Evolutionary conservation across 2,329 filamentous ascomycete genomes (phyloP).

Genomic region (Aspergillus ibericus): DNA sequence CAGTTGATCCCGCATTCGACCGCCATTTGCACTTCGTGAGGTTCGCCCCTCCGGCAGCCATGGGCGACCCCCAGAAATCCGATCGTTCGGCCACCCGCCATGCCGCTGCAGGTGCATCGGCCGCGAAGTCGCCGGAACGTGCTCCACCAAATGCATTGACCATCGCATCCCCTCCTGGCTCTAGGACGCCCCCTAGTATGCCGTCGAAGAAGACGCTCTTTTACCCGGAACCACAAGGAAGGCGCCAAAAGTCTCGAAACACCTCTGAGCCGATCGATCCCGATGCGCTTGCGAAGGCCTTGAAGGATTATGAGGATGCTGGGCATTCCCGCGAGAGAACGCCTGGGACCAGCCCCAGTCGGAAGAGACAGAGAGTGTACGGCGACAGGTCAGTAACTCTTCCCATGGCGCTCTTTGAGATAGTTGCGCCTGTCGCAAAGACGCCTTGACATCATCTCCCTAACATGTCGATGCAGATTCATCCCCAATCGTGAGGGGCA

Average conservation of each 20-base stretch:
- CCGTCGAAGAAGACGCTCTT: constrained; percentile 48
- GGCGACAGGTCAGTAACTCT: constrained; percentile 56
- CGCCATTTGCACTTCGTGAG: constrained; percentile 14
- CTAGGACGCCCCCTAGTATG: constrained; percentile 61
- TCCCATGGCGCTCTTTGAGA: not conserved
- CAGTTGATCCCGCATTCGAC: constrained; percentile 16
- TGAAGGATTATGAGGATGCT: constrained; percentile 62
- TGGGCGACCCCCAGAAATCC: constrained; percentile 24
- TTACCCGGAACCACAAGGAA: constrained; percentile 31
- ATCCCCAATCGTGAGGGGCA: constrained; percentile 93
- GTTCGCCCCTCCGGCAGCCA: constrained; percentile 14
- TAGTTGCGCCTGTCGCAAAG: not conserved
- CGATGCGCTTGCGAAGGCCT: constrained; percentile 58
- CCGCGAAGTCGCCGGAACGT: constrained; percentile 22
- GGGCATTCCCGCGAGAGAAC: constrained; percentile 62
- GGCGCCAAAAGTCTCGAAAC: constrained; percentile 27
- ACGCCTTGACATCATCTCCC: not conserved
- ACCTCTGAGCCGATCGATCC: constrained; percentile 59
- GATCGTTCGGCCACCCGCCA: constrained; percentile 20
- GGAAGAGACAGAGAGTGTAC: constrained; percentile 68
- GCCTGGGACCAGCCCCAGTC: constrained; percentile 64
- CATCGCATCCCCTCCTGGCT: constrained; percentile 54
- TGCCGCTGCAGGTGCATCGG: constrained; percentile 19
- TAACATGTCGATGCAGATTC: constrained; percentile 62
- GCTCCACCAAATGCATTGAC: constrained; percentile 28